These are phyloP conservation scores for Anisogramma anomala DNA, from an alignment of 2,329 filamentous ascomycete species.

Conservation along the genomic window DNA sequence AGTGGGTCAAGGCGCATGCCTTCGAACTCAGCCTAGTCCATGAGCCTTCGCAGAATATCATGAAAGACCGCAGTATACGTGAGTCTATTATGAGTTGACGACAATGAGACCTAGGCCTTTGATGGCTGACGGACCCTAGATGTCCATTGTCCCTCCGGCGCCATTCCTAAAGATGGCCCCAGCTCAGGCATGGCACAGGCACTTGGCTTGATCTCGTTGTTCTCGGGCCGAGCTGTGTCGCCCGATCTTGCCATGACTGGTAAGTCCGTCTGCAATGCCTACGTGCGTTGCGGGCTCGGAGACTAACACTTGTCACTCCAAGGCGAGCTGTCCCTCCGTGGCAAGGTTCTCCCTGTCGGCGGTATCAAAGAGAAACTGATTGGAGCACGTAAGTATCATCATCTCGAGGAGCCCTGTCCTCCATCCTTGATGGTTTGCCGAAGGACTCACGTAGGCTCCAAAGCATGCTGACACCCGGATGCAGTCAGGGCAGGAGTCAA, in stretches of 20 bases:
- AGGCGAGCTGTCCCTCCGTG: constrained; percentile 67
- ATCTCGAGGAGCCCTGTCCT: too few relatives aligned
- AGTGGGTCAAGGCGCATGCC: constrained; percentile 91
- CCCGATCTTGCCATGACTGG: constrained; percentile 90
- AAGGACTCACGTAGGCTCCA: too few relatives aligned
- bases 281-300: constrained; percentile 16
- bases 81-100: too few relatives aligned
- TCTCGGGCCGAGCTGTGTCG: constrained; percentile 74
- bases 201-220: constrained; percentile 81
- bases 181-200: constrained; percentile 89
- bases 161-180: constrained; percentile 86
- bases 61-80: constrained; percentile 81
- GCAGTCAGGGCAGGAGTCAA: constrained; percentile 76
- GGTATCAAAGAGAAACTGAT: constrained; percentile 99
- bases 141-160: constrained; percentile 89
- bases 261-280: constrained; percentile 28
- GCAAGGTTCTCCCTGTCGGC: constrained; percentile 84
- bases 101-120: too few relatives aligned
- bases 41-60: constrained; percentile 78
- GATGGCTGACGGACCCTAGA: constrained; percentile 25
- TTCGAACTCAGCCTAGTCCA: constrained; percentile 78
- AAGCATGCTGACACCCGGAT: too few relatives aligned
- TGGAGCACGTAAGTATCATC: constrained; percentile 46
- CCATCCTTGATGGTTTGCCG: too few relatives aligned
- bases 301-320: constrained; percentile 25